Conservation (phyloP, 1,284 basidiomycete genomes). For the Tilletia setariae region DNA sequence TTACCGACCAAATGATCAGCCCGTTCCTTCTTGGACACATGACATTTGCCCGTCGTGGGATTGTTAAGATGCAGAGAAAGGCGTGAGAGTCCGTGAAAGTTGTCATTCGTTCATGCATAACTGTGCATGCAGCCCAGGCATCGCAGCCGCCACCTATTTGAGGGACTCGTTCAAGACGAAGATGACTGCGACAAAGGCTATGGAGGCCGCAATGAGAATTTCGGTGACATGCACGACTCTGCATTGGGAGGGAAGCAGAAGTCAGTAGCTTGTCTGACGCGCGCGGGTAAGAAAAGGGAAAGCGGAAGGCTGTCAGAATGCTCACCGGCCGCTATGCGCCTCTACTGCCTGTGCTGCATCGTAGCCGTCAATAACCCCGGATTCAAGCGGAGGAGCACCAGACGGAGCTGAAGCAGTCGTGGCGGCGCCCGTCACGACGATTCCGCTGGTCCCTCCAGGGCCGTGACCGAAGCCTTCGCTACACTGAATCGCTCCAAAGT, state of each 20-base stretch:
- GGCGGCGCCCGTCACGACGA: background rate
- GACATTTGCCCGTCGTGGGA: no score
- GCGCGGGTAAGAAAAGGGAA: background rate
- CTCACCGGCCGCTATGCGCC: constrained; percentile 14
- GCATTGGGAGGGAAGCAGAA: background rate
- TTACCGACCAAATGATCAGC: no score
- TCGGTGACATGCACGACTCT: constrained; percentile 3
- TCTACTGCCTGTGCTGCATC: constrained; percentile 9
- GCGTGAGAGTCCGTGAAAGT: no score
- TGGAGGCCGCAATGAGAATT: background rate
- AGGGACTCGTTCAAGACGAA: constrained; percentile 8
- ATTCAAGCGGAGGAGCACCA: background rate
- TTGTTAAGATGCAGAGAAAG: no score
- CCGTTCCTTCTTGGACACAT: no score
- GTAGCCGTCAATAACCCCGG: background rate
- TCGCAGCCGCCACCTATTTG: no score
- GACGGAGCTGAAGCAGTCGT: background rate
- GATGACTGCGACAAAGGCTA: background rate
- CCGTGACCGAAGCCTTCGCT: constrained; percentile 1
- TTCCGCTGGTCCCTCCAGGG: no score
- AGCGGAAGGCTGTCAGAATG: background rate
- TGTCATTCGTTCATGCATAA: no score
- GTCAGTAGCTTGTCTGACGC: background rate
- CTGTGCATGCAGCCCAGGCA: no score
- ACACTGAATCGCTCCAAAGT: background rate